Conservation (phyloP, 2,329 filamentous ascomycete genomes). For the Curvularia eragrostidis region DNA sequence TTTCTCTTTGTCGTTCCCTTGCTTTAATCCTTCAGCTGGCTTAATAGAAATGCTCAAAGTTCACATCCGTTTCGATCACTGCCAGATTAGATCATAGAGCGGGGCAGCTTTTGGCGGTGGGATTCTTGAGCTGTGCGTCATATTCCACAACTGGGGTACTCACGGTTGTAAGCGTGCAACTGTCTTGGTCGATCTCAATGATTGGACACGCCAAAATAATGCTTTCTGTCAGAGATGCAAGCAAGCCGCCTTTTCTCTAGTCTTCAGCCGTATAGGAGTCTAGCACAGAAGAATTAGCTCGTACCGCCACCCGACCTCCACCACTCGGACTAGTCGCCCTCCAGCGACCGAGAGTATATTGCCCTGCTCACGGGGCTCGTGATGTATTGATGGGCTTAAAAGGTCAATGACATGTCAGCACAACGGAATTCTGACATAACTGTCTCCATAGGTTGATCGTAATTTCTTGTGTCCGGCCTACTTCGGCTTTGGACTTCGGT, state of each 20-base stretch:
- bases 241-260: background rate
- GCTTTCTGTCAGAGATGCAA: background rate
- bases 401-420: background rate
- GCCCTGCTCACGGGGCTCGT: background rate
- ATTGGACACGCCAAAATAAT: background rate
- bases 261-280: background rate
- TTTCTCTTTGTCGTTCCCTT: background rate
- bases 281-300: background rate
- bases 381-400: background rate
- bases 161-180: background rate
- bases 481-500: background rate
- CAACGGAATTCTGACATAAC: background rate
- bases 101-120: background rate
- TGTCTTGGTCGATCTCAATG: background rate
- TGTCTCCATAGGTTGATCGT: slow-evolving; percentile 3
- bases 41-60: background rate
- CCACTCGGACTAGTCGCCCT: background rate
- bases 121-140: background rate
- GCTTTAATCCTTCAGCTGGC: background rate
- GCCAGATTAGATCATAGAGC: background rate
- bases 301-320: background rate
- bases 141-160: background rate
- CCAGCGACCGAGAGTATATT: background rate
- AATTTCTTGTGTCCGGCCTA: slow-evolving; percentile 5
- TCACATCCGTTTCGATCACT: background rate